These are phyloP conservation scores for Kodamaea kakaduensis DNA, from an alignment of 805 yeast species.

Conservation along the genomic window DNA sequence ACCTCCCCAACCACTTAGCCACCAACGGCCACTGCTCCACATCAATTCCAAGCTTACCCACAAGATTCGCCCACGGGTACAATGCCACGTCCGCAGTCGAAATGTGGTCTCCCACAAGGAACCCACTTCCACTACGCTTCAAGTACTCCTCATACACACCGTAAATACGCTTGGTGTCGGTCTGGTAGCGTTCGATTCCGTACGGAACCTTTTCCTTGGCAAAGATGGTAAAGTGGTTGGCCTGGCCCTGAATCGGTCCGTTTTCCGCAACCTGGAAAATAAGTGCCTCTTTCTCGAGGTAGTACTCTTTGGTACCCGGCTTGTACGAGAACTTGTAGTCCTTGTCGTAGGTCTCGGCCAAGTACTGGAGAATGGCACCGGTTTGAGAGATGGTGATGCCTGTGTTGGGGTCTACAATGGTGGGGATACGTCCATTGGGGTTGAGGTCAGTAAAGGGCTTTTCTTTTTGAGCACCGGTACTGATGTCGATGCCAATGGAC, in stretches of 20 bases:
- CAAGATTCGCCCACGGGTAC: slow-evolving; percentile 40
- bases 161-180: slow-evolving; percentile 51
- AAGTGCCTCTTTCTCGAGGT: slow-evolving; percentile 50
- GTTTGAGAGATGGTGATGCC: slow-evolving; percentile 54
- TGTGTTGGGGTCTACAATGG: slow-evolving; percentile 39
- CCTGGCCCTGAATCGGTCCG: slow-evolving; percentile 65
- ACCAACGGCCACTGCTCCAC: slow-evolving; percentile 37
- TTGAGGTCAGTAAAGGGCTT: slow-evolving; percentile 54
- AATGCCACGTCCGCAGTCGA: slow-evolving; percentile 56
- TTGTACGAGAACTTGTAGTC: slow-evolving; percentile 44
- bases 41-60: slow-evolving; percentile 24
- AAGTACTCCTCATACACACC: slow-evolving; percentile 53
- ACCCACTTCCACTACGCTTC: slow-evolving; percentile 38
- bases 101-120: slow-evolving; percentile 55
- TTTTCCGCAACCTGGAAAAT: slow-evolving; percentile 54
- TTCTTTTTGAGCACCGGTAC: slow-evolving; percentile 46
- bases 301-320: slow-evolving; percentile 39
- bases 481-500: slow-evolving; percentile 38
- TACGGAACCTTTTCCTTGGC: slow-evolving; percentile 53
- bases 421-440: slow-evolving; percentile 64
- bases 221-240: slow-evolving; percentile 40
- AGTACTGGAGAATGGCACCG: slow-evolving; percentile 57
- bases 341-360: slow-evolving; percentile 58
- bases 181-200: slow-evolving; percentile 47
- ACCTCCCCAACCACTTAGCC: slow-evolving; percentile 36